phyloP scores from a whole-genome alignment of 257 asterid species.

The Dorcoceras hygrometricum region DNA sequence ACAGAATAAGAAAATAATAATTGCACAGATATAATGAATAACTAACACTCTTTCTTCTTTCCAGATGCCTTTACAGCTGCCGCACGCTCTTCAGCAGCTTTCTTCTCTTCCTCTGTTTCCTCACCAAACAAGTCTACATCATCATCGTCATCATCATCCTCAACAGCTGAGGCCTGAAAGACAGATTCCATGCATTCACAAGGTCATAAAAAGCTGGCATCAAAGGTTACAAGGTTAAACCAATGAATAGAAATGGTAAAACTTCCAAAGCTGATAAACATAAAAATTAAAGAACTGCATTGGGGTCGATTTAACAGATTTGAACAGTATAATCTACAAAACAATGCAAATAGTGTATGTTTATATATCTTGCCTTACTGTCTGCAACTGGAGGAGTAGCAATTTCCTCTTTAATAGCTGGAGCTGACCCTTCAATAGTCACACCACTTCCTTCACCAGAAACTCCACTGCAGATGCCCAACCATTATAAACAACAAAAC shows the following conservation, averaged over 20 bases:
- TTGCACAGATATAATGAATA: not conserved
- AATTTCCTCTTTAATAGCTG: conserved; percentile 33
- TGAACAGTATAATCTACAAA: not conserved
- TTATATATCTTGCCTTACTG: conserved; percentile 34
- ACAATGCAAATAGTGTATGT: not conserved
- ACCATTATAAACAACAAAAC: not conserved
- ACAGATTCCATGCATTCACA: not conserved
- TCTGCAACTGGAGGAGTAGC: conserved; percentile 61
- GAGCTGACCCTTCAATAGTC: conserved; percentile 48
- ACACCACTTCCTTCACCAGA: conserved; percentile 64
- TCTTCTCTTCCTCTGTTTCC: conserved; percentile 97
- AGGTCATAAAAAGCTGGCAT: not conserved
- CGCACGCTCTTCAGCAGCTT: conserved; percentile 86
- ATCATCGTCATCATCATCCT: conserved; percentile 71
- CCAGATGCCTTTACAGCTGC: conserved; percentile 80
- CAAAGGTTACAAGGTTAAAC: not conserved
- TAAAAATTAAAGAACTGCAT: not conserved
- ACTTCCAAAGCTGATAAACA: not conserved
- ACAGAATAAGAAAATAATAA: not conserved
- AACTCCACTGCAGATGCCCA: conserved; percentile 43
- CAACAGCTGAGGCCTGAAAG: conserved; percentile 66
- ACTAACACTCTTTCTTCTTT: conserved; percentile 90
- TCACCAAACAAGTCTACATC: conserved; percentile 93
- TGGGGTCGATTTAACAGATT: not conserved
- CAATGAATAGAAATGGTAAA: not conserved